Conservation (phyloP, 2,329 filamentous ascomycete genomes). For the Phaeosphaeriaceae sp. region DNA sequence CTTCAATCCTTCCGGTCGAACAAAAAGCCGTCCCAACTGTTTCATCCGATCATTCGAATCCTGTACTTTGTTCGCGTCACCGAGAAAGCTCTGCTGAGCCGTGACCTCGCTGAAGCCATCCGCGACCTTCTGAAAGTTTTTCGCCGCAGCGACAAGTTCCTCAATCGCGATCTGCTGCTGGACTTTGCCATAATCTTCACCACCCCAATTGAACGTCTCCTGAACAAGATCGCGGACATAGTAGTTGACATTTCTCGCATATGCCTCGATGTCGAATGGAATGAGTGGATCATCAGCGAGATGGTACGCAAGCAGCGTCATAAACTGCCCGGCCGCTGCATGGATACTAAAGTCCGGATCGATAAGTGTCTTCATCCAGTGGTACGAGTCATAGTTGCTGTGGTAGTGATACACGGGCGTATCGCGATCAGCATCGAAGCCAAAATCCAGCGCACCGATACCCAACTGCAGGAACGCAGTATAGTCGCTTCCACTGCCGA, state of each 20-base stretch:
- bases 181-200: background rate
- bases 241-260: conserved; percentile 14
- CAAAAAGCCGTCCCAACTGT: conserved; percentile 11
- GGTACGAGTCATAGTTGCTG: conserved; percentile 50
- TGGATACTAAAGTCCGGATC: conserved; percentile 57
- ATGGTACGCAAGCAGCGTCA: conserved; percentile 46
- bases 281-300: conserved; percentile 41
- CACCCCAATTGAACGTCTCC: background rate
- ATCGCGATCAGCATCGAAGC: conserved; percentile 30
- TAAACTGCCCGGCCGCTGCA: conserved; percentile 51
- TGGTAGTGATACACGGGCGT: conserved; percentile 54
- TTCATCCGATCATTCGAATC: conserved; percentile 8
- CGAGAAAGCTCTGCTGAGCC: background rate
- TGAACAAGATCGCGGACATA: conserved; percentile 8
- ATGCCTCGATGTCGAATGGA: conserved; percentile 40
- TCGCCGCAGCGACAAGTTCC: conserved; percentile 2
- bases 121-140: conserved; percentile 6
- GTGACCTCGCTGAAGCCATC: conserved; percentile 1
- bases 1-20: conserved; percentile 10
- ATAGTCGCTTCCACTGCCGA: conserved; percentile 53
- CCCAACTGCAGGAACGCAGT: conserved; percentile 51
- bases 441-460: conserved; percentile 46
- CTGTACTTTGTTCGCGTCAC: background rate
- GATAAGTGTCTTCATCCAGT: conserved; percentile 57
- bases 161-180: conserved; percentile 7